Evolutionary conservation across 2,329 filamentous ascomycete species (phyloP).

Genomic region (Colletotrichum karsti): DNA sequence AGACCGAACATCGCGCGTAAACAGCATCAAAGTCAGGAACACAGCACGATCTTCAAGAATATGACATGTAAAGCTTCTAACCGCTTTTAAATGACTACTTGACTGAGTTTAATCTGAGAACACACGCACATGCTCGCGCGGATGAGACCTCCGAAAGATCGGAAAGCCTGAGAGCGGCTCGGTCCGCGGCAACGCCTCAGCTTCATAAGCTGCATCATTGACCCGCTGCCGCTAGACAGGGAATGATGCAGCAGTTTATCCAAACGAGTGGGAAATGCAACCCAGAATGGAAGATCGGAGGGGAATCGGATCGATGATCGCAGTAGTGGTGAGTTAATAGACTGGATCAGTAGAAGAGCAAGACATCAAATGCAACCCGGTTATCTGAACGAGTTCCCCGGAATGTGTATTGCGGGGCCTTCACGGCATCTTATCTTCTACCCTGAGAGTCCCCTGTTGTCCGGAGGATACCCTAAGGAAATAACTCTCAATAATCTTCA

Average conservation of each 20-base stretch:
- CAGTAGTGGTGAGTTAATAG: not conserved
- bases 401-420: not conserved
- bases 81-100: too few relatives aligned
- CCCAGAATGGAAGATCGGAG: not conserved
- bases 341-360: too few relatives aligned
- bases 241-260: conserved; percentile 11
- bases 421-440: not conserved
- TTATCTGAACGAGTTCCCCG: not conserved
- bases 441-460: too few relatives aligned
- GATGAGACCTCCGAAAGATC: conserved; percentile 1
- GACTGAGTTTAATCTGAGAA: too few relatives aligned
- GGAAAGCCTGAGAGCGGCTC: conserved; percentile 5
- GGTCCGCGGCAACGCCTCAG: conserved; percentile 8
- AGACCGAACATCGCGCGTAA: too few relatives aligned
- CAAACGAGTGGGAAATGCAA: not conserved
- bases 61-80: too few relatives aligned
- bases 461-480: too few relatives aligned
- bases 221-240: conserved; percentile 14
- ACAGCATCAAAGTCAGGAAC: not conserved
- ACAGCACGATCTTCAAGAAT: too few relatives aligned
- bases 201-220: not conserved
- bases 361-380: not conserved
- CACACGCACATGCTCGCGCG: too few relatives aligned
- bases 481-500: too few relatives aligned
- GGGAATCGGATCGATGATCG: not conserved